Evolutionary conservation across 176 grass and related monocot species (phyloP).

Genomic region (Cocos nucifera): DNA sequence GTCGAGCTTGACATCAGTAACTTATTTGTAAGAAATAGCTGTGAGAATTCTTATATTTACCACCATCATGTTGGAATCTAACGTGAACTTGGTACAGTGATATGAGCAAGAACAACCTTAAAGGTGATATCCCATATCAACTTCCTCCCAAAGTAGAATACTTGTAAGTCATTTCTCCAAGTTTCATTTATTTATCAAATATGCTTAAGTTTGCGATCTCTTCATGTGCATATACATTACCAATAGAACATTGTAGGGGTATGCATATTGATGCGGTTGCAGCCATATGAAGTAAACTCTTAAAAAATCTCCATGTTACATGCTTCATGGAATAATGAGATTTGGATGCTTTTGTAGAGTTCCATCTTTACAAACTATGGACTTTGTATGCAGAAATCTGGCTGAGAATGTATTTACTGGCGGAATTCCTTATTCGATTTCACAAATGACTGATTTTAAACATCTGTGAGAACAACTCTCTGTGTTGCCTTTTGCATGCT

Average conservation of each 20-base stretch:
- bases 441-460: constrained; percentile 81
- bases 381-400: constrained; percentile 47
- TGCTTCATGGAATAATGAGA: no score
- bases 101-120: constrained; percentile 84
- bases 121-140: constrained; percentile 74
- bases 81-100: constrained; percentile 86
- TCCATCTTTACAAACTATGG: no score
- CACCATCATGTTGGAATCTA: constrained; percentile 49
- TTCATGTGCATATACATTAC: no score
- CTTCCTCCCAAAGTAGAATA: constrained; percentile 78
- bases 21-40: constrained; percentile 85
- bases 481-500: constrained; percentile 3
- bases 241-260: no score
- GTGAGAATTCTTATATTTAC: constrained; percentile 9
- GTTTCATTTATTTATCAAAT: no score
- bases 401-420: constrained; percentile 68
- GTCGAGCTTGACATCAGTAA: constrained; percentile 76
- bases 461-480: constrained; percentile 42
- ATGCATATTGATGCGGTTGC: not conserved
- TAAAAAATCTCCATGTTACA: no score
- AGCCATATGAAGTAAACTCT: no score
- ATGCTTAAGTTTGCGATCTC: no score
- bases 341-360: no score
- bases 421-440: constrained; percentile 73
- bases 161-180: constrained; percentile 41